A percentile compares a stretch with the other conserved stretches of the same genome.
Evolutionary conservation across 1,284 basidiomycete genomes (phyloP).

Genomic region (Schizopora paradoxa): DNA sequence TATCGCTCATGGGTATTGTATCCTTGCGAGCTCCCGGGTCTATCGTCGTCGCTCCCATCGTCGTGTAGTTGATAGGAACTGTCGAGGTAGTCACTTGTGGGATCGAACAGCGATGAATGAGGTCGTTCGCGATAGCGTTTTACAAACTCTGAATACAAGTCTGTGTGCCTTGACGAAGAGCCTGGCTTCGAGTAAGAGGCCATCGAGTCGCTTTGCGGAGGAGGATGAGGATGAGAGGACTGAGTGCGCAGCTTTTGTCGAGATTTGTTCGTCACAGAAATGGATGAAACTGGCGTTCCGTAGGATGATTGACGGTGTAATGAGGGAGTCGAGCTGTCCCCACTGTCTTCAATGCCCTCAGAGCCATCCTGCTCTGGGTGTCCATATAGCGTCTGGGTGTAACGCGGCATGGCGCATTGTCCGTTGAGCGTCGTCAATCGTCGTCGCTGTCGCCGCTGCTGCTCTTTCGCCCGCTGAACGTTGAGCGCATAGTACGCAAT

Average conservation of each 20-base stretch:
- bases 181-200: constrained; percentile 19
- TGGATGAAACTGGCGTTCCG: constrained; percentile 19
- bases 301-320: constrained; percentile 23
- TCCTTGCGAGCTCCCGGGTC: constrained; percentile 36
- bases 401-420: constrained; percentile 34
- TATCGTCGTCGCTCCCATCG: constrained; percentile 70
- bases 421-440: neutral
- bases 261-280: constrained; percentile 2
- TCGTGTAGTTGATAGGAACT: constrained; percentile 68
- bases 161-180: constrained; percentile 46
- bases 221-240: constrained; percentile 6
- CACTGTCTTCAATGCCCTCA: constrained; percentile 41
- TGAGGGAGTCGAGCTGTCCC: constrained; percentile 29
- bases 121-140: constrained; percentile 61
- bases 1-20: constrained; percentile 47
- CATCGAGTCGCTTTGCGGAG: neutral
- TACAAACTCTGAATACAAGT: constrained; percentile 74
- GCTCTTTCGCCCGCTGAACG: too few species aligned
- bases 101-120: constrained; percentile 46
- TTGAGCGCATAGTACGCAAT: too few species aligned
- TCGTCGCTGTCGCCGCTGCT: too few species aligned
- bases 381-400: constrained; percentile 62
- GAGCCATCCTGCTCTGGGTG: constrained; percentile 54
- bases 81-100: constrained; percentile 68
- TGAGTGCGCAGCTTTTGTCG: constrained; percentile 13